phyloP scores from a whole-genome alignment of 257 asterid species.

The Solanum virginianum region DNA sequence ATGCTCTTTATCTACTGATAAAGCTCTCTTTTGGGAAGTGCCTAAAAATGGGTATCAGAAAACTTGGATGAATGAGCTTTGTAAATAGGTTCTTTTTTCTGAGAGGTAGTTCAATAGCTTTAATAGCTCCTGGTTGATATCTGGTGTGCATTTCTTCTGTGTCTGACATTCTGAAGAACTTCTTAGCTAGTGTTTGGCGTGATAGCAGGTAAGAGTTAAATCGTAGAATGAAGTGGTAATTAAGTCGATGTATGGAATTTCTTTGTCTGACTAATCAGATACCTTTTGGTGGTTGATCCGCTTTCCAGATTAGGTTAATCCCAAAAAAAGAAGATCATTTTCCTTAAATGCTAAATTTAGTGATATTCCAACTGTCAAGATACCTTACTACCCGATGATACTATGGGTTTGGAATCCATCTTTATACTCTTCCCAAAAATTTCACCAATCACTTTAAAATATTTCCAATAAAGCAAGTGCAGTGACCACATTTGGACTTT shows the following conservation, averaged over 20 bases:
- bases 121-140: neutral
- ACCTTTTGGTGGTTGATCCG: neutral
- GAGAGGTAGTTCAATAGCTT: neutral
- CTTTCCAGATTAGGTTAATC: neutral
- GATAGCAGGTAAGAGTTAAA: neutral
- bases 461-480: neutral
- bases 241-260: neutral
- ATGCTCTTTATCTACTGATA: neutral
- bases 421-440: neutral
- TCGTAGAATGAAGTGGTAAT: neutral
- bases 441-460: neutral
- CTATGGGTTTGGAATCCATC: neutral
- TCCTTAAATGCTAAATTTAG: neutral
- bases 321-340: neutral
- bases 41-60: neutral
- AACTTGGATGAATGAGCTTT: neutral
- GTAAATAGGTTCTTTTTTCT: neutral
- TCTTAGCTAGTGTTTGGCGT: neutral
- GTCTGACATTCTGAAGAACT: neutral
- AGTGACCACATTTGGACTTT: neutral
- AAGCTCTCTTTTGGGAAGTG: neutral
- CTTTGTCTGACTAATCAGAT: neutral
- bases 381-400: neutral
- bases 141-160: neutral
- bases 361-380: neutral